These are phyloP conservation scores for Suillus brevipes DNA, from an alignment of 768 basidiomycete species.

Conservation along the genomic window DNA sequence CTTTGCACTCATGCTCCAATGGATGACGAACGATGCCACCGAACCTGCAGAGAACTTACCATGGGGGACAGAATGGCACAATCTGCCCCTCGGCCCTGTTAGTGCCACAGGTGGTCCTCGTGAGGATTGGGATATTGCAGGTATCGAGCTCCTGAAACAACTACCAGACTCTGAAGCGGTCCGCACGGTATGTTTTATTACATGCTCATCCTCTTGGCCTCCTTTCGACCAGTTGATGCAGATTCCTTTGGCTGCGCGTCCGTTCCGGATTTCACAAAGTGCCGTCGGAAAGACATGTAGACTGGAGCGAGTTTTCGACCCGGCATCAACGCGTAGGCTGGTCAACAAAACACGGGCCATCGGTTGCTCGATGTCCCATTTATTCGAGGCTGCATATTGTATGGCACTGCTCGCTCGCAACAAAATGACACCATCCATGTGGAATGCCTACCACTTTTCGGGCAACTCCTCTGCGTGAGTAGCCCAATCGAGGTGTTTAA, in stretches of 20 bases:
- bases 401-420: constrained; percentile 17
- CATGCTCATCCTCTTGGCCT: background rate
- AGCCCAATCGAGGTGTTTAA: background rate
- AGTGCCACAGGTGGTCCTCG: constrained; percentile 24
- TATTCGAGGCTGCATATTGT: constrained; percentile 26
- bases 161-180: constrained; percentile 8
- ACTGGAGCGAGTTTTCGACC: constrained; percentile 7
- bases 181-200: constrained; percentile 12
- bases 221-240: background rate
- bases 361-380: constrained; percentile 15
- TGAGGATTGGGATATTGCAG: constrained; percentile 19
- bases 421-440: background rate
- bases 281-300: constrained; percentile 11
- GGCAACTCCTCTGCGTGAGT: constrained; percentile 6
- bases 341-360: constrained; percentile 12
- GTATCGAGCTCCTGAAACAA: constrained; percentile 18
- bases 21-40: constrained; percentile 11
- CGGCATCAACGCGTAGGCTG: constrained; percentile 15
- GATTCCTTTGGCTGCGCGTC: background rate
- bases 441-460: background rate
- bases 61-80: constrained; percentile 25
- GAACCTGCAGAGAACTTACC: constrained; percentile 4
- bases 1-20: constrained; percentile 21
- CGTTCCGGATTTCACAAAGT: constrained; percentile 14
- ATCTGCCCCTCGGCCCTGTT: constrained; percentile 28